A percentile compares a stretch with the other conserved stretches of the same genome.
These are phyloP conservation scores for Talaromyces islandicus DNA, from an alignment of 2,329 filamentous ascomycete genomes.

Conservation along the genomic window DNA sequence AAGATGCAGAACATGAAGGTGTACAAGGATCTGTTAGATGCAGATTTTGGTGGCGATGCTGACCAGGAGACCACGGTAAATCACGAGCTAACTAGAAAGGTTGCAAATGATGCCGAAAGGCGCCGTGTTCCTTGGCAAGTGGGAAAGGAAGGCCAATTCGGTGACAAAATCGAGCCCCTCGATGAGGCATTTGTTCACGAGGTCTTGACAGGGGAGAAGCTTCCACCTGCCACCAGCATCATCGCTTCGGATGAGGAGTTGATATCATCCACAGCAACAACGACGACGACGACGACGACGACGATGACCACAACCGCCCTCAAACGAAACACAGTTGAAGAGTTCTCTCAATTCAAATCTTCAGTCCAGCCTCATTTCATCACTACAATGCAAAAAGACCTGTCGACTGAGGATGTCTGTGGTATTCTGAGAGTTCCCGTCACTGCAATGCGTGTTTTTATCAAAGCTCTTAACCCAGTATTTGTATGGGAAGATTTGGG, in stretches of 20 bases:
- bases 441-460: conserved; percentile 1
- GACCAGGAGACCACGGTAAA: not conserved
- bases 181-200: not conserved
- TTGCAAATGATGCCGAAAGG: not conserved
- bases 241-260: not conserved
- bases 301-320: not conserved
- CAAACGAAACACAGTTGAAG: not conserved
- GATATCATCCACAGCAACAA: not conserved
- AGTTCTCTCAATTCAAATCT: not conserved
- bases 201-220: not conserved
- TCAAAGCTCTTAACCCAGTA: not conserved
- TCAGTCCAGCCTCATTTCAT: not conserved
- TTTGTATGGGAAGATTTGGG: conserved; percentile 2
- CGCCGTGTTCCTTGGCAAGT: conserved; percentile 2
- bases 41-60: not conserved
- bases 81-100: not conserved
- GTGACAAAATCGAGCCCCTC: not conserved
- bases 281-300: no score
- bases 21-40: not conserved
- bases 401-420: conserved; percentile 1
- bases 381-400: not conserved
- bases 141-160: not conserved
- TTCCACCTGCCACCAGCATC: not conserved
- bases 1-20: not conserved
- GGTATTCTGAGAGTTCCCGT: not conserved